phyloP scores from a whole-genome alignment of 768 basidiomycete genomes.

The Hysterangium stoloniferum region DNA sequence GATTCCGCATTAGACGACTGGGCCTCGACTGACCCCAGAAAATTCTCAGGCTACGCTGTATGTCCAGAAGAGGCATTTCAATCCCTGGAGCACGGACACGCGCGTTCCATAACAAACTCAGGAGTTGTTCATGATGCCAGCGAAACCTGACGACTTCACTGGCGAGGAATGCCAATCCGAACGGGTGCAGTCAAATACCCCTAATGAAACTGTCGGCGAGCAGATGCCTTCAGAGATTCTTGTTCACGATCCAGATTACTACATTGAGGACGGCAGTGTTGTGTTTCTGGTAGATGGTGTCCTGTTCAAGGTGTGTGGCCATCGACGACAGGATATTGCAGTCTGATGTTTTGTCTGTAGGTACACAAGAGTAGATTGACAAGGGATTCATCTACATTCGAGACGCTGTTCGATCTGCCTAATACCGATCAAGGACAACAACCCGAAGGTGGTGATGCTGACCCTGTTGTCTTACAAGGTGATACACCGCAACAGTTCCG shows the following conservation, averaged over 20 bases:
- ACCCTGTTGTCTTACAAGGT: conserved; percentile 55
- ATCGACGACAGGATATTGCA: not conserved
- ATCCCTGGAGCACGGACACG: no score
- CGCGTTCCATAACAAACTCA: no score
- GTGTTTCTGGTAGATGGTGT: conserved; percentile 54
- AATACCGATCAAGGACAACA: conserved; percentile 35
- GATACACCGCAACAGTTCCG: conserved; percentile 61
- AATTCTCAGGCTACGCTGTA: no score
- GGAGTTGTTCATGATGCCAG: no score
- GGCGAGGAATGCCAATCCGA: no score
- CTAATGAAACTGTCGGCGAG: no score
- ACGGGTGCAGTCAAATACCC: no score
- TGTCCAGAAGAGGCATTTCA: no score
- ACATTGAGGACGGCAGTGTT: conserved; percentile 63
- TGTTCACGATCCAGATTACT: conserved; percentile 43
- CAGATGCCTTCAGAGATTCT: no score
- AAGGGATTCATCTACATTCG: conserved; percentile 57
- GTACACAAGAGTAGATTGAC: conserved; percentile 32
- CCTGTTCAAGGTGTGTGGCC: conserved; percentile 57
- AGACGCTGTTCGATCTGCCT: conserved; percentile 59
- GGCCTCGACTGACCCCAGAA: no score
- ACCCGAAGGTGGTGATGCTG: conserved; percentile 58
- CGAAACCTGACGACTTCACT: no score
- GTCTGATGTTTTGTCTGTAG: not conserved
- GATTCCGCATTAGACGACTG: no score